Conservation (phyloP, 495 filamentous ascomycete species). For the Tirmania nivea region DNA sequence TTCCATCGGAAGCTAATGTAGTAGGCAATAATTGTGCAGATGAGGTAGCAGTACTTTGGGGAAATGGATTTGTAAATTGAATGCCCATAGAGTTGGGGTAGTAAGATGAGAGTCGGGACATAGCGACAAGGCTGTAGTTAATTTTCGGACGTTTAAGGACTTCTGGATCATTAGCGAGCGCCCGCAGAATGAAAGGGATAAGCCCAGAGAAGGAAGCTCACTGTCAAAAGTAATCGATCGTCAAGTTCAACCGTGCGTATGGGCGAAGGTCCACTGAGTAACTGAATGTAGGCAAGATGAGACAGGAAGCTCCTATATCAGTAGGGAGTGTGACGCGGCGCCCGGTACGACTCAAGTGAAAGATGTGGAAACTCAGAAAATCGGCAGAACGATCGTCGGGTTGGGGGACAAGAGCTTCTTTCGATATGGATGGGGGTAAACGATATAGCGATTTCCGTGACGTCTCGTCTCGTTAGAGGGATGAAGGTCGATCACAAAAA, state of each 20-base stretch:
- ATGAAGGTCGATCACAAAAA: not conserved
- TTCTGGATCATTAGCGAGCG: no score
- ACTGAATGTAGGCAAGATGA: not conserved
- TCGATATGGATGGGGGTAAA: not conserved
- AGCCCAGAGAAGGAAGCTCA: no score
- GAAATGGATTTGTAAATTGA: not conserved
- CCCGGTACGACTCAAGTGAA: not conserved
- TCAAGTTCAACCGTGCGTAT: no score
- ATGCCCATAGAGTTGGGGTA: not conserved
- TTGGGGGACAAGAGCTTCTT: not conserved
- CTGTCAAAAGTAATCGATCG: no score
- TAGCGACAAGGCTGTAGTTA: no score
- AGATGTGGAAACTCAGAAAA: not conserved
- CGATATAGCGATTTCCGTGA: not conserved
- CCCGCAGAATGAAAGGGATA: no score
- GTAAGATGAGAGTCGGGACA: not conserved
- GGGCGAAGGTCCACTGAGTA: no score
- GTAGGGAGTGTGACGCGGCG: not conserved
- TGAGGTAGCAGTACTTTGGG: not conserved
- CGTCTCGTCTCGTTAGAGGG: not conserved
- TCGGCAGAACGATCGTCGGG: not conserved
- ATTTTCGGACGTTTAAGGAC: no score
- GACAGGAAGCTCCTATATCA: not conserved
- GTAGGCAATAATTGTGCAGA: not conserved
- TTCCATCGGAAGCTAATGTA: not conserved